A percentile compares a stretch with the other conserved stretches of the same genome.
phyloP scores from a whole-genome alignment of 2,329 filamentous ascomycete species.

The Shiraia sp. region DNA sequence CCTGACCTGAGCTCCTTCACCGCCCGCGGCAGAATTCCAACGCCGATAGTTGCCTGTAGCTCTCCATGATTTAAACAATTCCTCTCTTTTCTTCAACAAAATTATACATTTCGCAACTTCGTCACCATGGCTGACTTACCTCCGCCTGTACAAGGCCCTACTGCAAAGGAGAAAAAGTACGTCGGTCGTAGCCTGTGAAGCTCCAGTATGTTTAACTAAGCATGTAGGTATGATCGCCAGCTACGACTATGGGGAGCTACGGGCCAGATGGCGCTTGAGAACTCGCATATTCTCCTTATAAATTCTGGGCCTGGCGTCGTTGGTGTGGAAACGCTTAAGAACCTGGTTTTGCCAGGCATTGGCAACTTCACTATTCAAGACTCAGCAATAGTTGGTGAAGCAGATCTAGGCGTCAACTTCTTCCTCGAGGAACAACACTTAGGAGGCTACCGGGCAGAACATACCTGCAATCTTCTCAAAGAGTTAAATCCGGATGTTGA shows the following conservation, averaged over 20 bases:
- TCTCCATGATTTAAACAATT: conserved; percentile 4
- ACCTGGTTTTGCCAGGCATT: conserved; percentile 90
- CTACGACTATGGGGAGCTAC: conserved; percentile 92
- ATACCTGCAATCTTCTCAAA: conserved; percentile 73
- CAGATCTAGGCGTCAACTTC: conserved; percentile 94
- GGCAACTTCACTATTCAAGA: conserved; percentile 92
- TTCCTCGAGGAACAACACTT: conserved; percentile 82
- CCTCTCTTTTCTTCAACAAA: not conserved
- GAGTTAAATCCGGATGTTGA: conserved; percentile 94
- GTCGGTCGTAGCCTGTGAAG: conserved; percentile 4
- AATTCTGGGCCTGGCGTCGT: conserved; percentile 87
- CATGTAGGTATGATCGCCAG: conserved; percentile 81
- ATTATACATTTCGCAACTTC: too few relatives aligned
- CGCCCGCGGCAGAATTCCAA: conserved; percentile 19
- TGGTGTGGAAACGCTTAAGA: conserved; percentile 91
- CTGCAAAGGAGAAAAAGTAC: conserved; percentile 57
- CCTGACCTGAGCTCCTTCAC: conserved; percentile 7
- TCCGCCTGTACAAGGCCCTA: conserved; percentile 47
- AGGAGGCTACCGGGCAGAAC: conserved; percentile 76
- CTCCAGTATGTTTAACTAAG: conserved; percentile 25
- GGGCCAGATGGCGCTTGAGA: conserved; percentile 87
- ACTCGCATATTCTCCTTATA: conserved; percentile 86
- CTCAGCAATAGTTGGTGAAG: conserved; percentile 72
- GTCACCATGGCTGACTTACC: conserved; percentile 42
- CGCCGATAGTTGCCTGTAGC: conserved; percentile 9